These are phyloP conservation scores for Hypoxylon sp. DNA, from an alignment of 2,329 filamentous ascomycete genomes.

Conservation along the genomic window DNA sequence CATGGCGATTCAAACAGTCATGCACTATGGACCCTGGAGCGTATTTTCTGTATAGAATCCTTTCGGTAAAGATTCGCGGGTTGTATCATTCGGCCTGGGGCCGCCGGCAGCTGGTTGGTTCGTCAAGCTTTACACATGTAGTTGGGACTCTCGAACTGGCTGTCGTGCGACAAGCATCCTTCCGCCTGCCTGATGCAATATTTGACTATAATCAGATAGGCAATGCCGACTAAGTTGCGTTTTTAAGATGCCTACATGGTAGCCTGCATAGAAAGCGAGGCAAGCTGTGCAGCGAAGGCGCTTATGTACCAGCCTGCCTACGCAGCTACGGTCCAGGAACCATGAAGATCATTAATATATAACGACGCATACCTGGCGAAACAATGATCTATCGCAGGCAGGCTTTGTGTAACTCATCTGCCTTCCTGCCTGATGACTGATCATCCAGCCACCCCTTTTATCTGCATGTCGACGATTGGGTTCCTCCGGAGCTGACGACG, in stretches of 20 bases:
- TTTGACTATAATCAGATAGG: conserved; percentile 21
- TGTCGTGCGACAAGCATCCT: conserved; percentile 36
- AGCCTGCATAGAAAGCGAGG: conserved; percentile 14
- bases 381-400: conserved; percentile 30
- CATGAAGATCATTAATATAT: conserved; percentile 40
- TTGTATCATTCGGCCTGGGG: conserved; percentile 26
- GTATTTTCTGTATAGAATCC: conserved; percentile 2
- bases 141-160: conserved; percentile 34
- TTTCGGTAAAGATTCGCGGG: conserved; percentile 32
- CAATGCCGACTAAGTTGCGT: conserved; percentile 8
- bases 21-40: conserved; percentile 1
- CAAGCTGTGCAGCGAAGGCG: conserved; percentile 21
- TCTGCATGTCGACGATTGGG: conserved; percentile 26
- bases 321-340: conserved; percentile 33
- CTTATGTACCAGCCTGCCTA: conserved; percentile 24
- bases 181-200: conserved; percentile 29
- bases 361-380: conserved; percentile 3
- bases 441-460: conserved; percentile 42
- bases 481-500: conserved; percentile 30
- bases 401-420: conserved; percentile 28
- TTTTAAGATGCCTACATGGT: conserved; percentile 17
- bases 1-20: conserved; percentile 10
- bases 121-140: conserved; percentile 24
- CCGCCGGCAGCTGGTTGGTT: conserved; percentile 30
- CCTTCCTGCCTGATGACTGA: conserved; percentile 34